Base-by-base conservation (phyloP, 23 red algal species). In the Agarophyton chilense region DNA sequence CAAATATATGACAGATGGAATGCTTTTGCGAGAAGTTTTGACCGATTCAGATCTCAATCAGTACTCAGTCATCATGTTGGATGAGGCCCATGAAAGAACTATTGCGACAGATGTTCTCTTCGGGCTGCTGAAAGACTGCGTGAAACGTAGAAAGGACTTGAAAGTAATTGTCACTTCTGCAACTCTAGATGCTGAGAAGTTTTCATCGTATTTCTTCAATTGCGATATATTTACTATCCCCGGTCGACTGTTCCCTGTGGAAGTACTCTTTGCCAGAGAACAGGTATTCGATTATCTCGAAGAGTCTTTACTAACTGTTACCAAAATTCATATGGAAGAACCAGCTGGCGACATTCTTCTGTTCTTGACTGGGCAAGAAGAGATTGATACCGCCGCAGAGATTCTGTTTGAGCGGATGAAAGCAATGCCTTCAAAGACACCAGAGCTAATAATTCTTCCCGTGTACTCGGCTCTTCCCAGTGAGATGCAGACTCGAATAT, bases 1-100 rank as follows among this genome's bases (percentile, higher is more conserved):
- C 66, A 95, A 96, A 65, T 99, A 99, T 65, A 96, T 99, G 97
- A 99, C 97, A 4, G 97, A 99, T 78, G 97, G 97, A 57, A 95
- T 99, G 93, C 61, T 99, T n/a, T 65, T 99, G 66, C 93, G 97
- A 25, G 97, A 99, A 67, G 97, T 94, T 2, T 41, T 99, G 28
- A 89, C 83, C 29, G 97, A 99, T 66, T 72, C 82, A 11, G 60
- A 93, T 57, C 83, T 99, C 3, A 76, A 82, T 34, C 56, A 90
- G 51, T 99, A 99, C 79, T 90, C 82, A 42, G 93, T 95, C 12
- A 93, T 99, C 44, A 99, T 99, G 83, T 45, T 99, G 16, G 97
- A 99, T 79, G 97, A 99, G 51, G 97, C 97, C 12, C 97, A 99
- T 82, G 97, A 99, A 81, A 82, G 97, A 12, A 95, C 97, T 10